These are phyloP conservation scores for Kazachstania bromeliacearum DNA, from an alignment of 805 yeast species.

Conservation along the genomic window DNA sequence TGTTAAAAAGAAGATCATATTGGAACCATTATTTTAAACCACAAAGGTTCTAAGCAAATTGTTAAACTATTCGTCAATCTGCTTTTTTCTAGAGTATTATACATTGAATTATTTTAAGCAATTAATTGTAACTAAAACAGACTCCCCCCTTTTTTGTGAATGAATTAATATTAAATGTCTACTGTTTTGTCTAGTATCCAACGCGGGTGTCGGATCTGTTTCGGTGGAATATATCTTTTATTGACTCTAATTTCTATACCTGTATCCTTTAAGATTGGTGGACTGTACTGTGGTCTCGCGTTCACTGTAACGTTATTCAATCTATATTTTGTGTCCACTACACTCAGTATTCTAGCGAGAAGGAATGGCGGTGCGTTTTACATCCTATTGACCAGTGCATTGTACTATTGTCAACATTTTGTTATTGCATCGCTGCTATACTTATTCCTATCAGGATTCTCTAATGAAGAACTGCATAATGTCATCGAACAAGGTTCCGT, in stretches of 20 bases:
- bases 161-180: too few species aligned
- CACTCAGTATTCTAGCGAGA: slow-evolving; percentile 47
- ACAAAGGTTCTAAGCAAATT: too few species aligned
- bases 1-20: too few species aligned
- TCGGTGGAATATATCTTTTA: slow-evolving; percentile 53
- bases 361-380: slow-evolving; percentile 14
- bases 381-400: slow-evolving; percentile 25
- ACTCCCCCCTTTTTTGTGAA: too few species aligned
- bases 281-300: slow-evolving; percentile 79
- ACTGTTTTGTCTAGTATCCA: slow-evolving; percentile 12
- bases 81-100: too few species aligned
- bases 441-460: slow-evolving; percentile 50
- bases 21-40: too few species aligned
- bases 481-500: slow-evolving; percentile 17
- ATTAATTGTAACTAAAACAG: too few species aligned
- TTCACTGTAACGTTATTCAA: slow-evolving; percentile 66
- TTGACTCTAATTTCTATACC: slow-evolving; percentile 79
- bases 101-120: too few species aligned
- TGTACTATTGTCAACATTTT: slow-evolving; percentile 76
- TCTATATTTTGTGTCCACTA: slow-evolving; percentile 63
- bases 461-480: slow-evolving; percentile 24
- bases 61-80: too few species aligned
- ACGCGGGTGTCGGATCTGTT: slow-evolving; percentile 26
- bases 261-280: slow-evolving; percentile 89
- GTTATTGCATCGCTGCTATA: slow-evolving; percentile 75